Evolutionary conservation across 495 filamentous ascomycete species (phyloP).

Genomic region (Aspergillus bertholletiae): DNA sequence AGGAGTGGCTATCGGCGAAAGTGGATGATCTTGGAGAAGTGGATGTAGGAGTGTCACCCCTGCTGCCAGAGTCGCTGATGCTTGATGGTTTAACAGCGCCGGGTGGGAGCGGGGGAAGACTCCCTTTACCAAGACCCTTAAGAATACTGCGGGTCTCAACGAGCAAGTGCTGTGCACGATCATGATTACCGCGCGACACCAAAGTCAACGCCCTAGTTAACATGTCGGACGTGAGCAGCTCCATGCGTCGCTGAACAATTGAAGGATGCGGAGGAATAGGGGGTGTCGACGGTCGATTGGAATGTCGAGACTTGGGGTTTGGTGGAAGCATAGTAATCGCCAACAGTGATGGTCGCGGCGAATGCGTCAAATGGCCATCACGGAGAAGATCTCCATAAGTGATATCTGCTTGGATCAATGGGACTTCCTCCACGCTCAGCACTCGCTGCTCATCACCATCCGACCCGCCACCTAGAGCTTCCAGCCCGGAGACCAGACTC

Average conservation of each 20-base stretch:
- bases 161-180: constrained; percentile 86
- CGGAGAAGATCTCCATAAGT: constrained; percentile 92
- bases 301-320: constrained; percentile 52
- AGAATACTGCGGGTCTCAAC: constrained; percentile 93
- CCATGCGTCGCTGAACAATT: constrained; percentile 96
- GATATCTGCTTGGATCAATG: constrained; percentile 92
- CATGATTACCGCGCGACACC: constrained; percentile 86
- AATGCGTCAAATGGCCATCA: constrained; percentile 83
- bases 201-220: constrained; percentile 87
- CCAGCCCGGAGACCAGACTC: constrained; percentile 89
- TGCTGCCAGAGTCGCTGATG: constrained; percentile 36
- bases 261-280: constrained; percentile 94
- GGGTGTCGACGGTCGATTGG: constrained; percentile 61
- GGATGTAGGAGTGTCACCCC: constrained; percentile 36
- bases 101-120: constrained; percentile 85
- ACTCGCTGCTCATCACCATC: constrained; percentile 85
- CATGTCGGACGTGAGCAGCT: constrained; percentile 97
- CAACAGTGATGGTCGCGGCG: constrained; percentile 85
- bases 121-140: constrained; percentile 92
- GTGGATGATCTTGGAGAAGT: constrained; percentile 40
- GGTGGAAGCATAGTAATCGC: constrained; percentile 98
- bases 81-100: constrained; percentile 26
- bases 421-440: constrained; percentile 89
- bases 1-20: constrained; percentile 40
- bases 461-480: constrained; percentile 87